phyloP scores from a whole-genome alignment of 306 rosid species.

The Trifolium subterraneum region DNA sequence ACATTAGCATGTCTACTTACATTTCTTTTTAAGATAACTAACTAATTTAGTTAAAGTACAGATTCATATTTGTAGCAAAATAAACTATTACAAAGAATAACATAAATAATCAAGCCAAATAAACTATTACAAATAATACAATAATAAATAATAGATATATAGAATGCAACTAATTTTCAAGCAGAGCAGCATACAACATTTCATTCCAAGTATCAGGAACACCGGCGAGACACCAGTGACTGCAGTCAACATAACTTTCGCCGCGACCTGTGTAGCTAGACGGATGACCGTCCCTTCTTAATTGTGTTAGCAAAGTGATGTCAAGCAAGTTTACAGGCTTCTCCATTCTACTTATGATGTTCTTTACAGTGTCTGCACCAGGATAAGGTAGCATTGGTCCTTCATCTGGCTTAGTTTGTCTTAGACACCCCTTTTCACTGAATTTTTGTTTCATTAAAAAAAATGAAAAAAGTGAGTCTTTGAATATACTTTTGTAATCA shows the following conservation, averaged over 20 bases:
- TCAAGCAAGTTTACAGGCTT: slow-evolving; percentile 57
- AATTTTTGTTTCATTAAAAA: slow-evolving; percentile 8
- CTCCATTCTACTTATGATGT: slow-evolving; percentile 43
- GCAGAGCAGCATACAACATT: slow-evolving; percentile 53
- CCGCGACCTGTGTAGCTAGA: slow-evolving; percentile 59
- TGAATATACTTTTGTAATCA: background rate
- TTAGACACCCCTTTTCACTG: slow-evolving; percentile 47
- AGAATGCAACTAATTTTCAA: background rate
- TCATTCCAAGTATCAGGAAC: slow-evolving; percentile 85
- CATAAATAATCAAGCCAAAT: background rate
- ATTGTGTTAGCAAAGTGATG: slow-evolving; percentile 67
- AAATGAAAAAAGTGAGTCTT: background rate
- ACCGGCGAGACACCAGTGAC: slow-evolving; percentile 81
- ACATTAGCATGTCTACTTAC: background rate
- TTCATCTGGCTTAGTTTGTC: slow-evolving; percentile 48
- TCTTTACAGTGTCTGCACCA: slow-evolving; percentile 62
- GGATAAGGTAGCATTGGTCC: slow-evolving; percentile 51
- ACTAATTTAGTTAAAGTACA: background rate
- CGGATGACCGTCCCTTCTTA: slow-evolving; percentile 79
- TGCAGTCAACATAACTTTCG: slow-evolving; percentile 50
- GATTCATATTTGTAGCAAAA: background rate
- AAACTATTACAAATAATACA: background rate
- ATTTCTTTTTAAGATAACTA: background rate
- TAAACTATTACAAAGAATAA: no score
- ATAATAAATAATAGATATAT: background rate